Base-by-base conservation (phyloP, 306 rosid species). In the Abrus precatorius region DNA sequence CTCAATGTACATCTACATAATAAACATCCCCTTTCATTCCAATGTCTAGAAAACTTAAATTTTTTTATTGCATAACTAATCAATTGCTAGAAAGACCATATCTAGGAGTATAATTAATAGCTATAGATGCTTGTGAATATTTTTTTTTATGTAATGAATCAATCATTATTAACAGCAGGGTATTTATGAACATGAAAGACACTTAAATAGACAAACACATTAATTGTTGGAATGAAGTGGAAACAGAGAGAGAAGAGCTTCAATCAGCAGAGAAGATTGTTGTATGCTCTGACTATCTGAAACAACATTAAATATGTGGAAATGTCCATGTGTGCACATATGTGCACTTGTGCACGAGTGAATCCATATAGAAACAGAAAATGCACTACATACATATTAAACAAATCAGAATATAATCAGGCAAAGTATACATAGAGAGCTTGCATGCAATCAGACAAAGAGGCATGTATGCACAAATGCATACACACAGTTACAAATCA, bases 401-500 rank as follows among this genome's bases (percentile, higher is more conserved):
- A 72, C 32, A 49, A 8, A n/a, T 33, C 20, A 28, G 30, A 72
- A 33, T 68, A 34, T 27, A 77, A 64, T 65, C 67, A 59, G 53
- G 36, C 43, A 13, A 3, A 29, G 50, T 32, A 76, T 72, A 64
- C 28, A 32, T 48, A n/a, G 30, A 5, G 71, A 28, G 33, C 5
- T 32, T 72, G 75, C 76, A 55, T 72, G 52, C 71, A 43, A 44
- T 43, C 61, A 69, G 54, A 56, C 49, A 64, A 61, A 71, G 28
- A 61, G 12, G 57, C 13, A 47, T 29, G 44, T 2, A 6, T 48
- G n/a, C 60, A 72, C 30, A 68, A 13, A 65, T 10, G 33, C 1
- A 53, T 54, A 72, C 67, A 60, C 72, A 20, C 20, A 20, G 20
- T 20, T 20, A 20, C 20, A 20, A 20, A 20, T 69, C 14, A 88